Percentiles rank a stretch among this genome's conserved stretches.
These are phyloP conservation scores for Phytophthora pinifolia DNA, from an alignment of 352 stramenopile species.

Conservation along the genomic window DNA sequence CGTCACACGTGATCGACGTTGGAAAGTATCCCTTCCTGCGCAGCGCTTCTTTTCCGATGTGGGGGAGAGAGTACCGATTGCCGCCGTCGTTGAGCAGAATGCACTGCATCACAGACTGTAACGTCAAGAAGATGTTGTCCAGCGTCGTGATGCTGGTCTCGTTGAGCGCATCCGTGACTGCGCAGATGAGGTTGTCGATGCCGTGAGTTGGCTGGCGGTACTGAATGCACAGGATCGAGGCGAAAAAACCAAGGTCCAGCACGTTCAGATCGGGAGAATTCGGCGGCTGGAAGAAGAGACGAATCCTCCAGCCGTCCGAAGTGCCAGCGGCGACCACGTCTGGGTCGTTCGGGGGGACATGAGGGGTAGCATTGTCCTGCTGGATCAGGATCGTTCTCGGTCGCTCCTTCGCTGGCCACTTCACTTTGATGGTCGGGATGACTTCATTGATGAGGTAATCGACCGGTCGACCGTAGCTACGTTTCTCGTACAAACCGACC, in stretches of 20 bases:
- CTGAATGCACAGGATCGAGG: constrained; percentile 23
- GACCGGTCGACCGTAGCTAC: constrained; percentile 17
- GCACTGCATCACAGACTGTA: background rate
- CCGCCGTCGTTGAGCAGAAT: background rate
- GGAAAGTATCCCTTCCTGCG: background rate
- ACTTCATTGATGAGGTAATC: constrained; percentile 24
- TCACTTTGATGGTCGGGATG: constrained; percentile 27
- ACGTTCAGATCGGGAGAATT: constrained; percentile 33
- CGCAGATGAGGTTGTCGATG: background rate
- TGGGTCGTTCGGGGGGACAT: constrained; percentile 18
- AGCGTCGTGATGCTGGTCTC: background rate
- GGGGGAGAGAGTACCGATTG: constrained; percentile 3
- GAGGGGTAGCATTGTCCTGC: constrained; percentile 31
- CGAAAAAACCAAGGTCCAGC: constrained; percentile 30
- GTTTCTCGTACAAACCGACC: constrained; percentile 1
- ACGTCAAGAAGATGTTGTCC: constrained; percentile 1
- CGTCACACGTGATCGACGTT: background rate
- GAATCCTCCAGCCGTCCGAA: constrained; percentile 24
- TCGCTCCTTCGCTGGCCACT: constrained; percentile 9
- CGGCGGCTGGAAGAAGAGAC: constrained; percentile 15
- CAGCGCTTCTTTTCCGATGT: background rate
- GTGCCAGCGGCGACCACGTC: constrained; percentile 17
- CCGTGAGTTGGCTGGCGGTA: background rate
- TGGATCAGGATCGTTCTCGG: constrained; percentile 28
- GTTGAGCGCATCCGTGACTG: background rate